These are phyloP conservation scores for Chrysochromulina parva DNA, from an alignment of 78 protist genomes.

Conservation along the genomic window DNA sequence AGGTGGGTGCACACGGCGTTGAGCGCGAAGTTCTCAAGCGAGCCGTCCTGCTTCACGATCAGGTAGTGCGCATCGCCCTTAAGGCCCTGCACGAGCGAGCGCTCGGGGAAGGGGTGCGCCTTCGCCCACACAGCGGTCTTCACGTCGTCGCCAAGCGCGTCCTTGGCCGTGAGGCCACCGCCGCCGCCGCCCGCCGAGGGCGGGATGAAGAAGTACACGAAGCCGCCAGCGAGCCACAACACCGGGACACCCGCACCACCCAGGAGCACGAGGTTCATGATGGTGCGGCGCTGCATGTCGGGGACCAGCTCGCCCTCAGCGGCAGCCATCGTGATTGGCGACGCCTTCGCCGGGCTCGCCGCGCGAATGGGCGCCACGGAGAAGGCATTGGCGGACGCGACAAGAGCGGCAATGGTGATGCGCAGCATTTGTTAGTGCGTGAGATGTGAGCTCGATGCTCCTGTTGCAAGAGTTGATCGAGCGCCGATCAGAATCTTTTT, in stretches of 20 bases:
- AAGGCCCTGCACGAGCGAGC: conserved; percentile 34
- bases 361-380: background rate
- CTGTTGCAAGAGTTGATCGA: no score
- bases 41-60: conserved; percentile 18
- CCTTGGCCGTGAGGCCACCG: background rate
- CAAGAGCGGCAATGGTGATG: no score
- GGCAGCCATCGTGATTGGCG: background rate
- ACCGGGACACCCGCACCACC: conserved; percentile 40
- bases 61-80: conserved; percentile 56
- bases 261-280: conserved; percentile 41
- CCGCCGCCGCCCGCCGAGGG: background rate
- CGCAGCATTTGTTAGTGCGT: no score
- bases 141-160: conserved; percentile 18
- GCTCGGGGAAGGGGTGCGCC: conserved; percentile 8
- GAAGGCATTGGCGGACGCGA: background rate
- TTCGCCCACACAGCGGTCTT: background rate
- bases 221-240: background rate
- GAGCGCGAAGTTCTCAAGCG: conserved; percentile 16
- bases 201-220: conserved; percentile 19
- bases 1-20: conserved; percentile 60
- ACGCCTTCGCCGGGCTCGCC: background rate
- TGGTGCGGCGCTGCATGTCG: conserved; percentile 35
- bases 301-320: conserved; percentile 23
- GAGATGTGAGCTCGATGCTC: no score
- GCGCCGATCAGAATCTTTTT: no score